Conservation (phyloP, 192 early-diverging fungal genomes). For the Gonapodya prolifera region DNA sequence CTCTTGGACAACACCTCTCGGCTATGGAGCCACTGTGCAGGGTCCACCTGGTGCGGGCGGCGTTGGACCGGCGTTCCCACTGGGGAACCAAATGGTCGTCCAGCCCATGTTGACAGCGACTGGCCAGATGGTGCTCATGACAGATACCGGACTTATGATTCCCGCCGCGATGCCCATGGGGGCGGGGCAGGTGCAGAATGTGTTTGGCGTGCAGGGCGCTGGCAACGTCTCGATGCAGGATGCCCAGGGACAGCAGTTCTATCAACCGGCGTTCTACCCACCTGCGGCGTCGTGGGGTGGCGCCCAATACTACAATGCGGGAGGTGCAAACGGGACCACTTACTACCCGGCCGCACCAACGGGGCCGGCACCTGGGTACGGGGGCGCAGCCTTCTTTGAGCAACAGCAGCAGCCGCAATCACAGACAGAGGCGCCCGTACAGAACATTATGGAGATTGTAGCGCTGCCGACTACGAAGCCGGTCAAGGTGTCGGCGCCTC, state of each 20-base stretch:
- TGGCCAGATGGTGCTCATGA: slow-evolving; percentile 15
- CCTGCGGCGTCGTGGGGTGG: neutral
- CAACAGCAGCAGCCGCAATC: neutral
- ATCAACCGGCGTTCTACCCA: neutral
- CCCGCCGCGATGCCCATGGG: slow-evolving; percentile 11
- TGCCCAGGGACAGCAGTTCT: neutral
- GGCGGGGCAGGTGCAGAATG: neutral
- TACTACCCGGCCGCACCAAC: neutral
- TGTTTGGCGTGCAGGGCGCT: neutral
- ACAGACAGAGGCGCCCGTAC: too few relatives aligned
- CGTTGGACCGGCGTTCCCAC: neutral
- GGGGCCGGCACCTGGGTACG: too few relatives aligned
- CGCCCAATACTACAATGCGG: neutral
- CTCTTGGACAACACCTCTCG: neutral
- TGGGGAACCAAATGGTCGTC: slow-evolving; percentile 3
- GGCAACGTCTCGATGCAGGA: neutral
- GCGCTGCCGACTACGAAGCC: neutral
- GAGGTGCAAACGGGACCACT: neutral
- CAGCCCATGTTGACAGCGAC: slow-evolving; percentile 15
- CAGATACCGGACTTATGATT: slow-evolving; percentile 11
- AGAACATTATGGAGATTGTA: neutral
- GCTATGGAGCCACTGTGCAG: too few relatives aligned
- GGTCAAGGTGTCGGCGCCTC: neutral
- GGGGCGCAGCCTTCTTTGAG: too few relatives aligned
- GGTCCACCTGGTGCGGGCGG: neutral